phyloP scores from a whole-genome alignment of 345 rosid species.

The Moringa oleifera region DNA sequence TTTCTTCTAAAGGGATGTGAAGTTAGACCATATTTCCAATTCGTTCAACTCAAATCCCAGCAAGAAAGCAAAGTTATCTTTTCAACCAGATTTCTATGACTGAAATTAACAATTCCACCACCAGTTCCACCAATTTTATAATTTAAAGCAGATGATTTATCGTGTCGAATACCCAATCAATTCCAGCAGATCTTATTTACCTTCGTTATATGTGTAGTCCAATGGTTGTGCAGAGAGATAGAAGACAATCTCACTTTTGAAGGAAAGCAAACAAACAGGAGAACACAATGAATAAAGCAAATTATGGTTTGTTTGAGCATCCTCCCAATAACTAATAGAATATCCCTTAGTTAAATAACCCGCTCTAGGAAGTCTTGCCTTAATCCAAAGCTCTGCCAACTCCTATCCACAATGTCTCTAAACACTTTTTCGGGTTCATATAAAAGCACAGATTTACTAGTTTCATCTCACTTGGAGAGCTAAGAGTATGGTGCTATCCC shows the following conservation, averaged over 20 bases:
- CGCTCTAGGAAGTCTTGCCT: not conserved
- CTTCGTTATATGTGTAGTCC: not conserved
- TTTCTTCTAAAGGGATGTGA: slow-evolving; percentile 1
- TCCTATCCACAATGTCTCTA: not conserved
- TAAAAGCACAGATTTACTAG: not conserved
- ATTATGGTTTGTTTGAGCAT: not conserved
- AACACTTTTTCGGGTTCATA: too few species aligned
- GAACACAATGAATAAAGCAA: not conserved
- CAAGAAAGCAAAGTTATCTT: not conserved
- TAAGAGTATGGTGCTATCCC: not conserved
- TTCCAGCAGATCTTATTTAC: not conserved
- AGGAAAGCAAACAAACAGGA: slow-evolving; percentile 1
- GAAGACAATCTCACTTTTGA: not conserved
- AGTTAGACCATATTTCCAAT: slow-evolving; percentile 4
- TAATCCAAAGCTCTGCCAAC: not conserved
- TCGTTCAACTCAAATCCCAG: not conserved
- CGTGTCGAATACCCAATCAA: not conserved
- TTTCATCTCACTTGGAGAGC: not conserved
- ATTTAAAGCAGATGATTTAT: too few species aligned
- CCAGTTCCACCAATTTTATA: too few species aligned
- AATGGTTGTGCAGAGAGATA: not conserved
- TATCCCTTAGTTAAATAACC: not conserved
- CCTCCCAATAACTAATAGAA: not conserved
- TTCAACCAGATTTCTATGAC: slow-evolving; percentile 3
- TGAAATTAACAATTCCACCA: too few species aligned